Evolutionary conservation across 140 eudicot species (phyloP), one percentile per base, ranked within the genome.

Genomic region (Anethum foeniculum): DNA sequence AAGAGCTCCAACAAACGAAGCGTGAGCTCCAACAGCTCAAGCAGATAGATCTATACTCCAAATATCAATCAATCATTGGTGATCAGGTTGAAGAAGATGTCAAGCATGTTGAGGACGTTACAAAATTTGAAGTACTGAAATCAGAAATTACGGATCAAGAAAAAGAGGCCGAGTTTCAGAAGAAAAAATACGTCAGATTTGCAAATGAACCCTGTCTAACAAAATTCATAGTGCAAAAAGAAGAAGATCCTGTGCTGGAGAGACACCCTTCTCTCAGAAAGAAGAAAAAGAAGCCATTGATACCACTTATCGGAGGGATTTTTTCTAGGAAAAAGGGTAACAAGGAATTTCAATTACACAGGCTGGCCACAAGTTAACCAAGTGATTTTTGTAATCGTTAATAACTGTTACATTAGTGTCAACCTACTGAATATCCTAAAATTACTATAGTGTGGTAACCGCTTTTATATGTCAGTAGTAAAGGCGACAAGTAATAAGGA

Each of bases 181-280:
- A 62, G 69, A 67, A 67, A 67, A 67, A 67, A 32, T 67, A 28
- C 4, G 74, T 67, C 1, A 67, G 41, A 30, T 67, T 67, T 5
- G 74, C 74, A 13, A 67, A 67, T 30, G 74, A 67, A 67, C 74
- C 74, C 1, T 67, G 41, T 67, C 74, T 67, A 30, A 67, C 74
- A 67, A 67, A 67, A 67, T 67, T 67, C 74, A 67, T 67, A 14
- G 74, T 67, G 21, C 69, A n/a, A 62, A 41, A 1, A 30, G 41
- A 32, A 65, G 73, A 30, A 30, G 74, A 67, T 9, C 74, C 74
- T 14, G 74, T 67, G 74, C 43, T 67, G 74, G 74, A 67, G 74
- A 67, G 74, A 67, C 74, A 67, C 74, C 74, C 74, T 67, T 67
- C 74, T 0, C 74, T 67, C n/a, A 30, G 74, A 67, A 67, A 67